Evolutionary conservation across 2,329 filamentous ascomycete genomes (phyloP), one percentile per base, ranked within the genome.

Genomic region (Hypocreales sp.): DNA sequence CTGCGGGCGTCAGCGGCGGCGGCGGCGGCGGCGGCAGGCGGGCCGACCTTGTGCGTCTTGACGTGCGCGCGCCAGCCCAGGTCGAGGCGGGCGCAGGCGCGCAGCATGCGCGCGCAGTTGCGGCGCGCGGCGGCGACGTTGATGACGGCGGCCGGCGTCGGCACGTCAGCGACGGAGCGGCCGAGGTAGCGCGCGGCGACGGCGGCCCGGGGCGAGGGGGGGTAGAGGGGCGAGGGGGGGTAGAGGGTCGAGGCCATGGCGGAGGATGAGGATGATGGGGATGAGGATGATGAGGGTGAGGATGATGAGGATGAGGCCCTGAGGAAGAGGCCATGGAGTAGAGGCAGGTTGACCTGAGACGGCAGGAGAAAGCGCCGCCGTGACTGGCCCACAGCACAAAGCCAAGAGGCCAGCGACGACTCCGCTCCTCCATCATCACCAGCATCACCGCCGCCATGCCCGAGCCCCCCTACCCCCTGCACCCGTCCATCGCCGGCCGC

Each of bases 11-110:
- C n/a, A n/a, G n/a, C n/a, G n/a, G n/a, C n/a, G n/a, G n/a, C n/a
- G n/a, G n/a, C n/a, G n/a, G n/a, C n/a, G n/a, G n/a, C n/a, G n/a
- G n/a, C n/a, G n/a, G n/a, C n/a, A n/a, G n/a, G n/a, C n/a, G n/a
- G n/a, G n/a, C n/a, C 17, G 9, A 76, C 77, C 58, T 90, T 90
- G 49, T 90, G 81, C 14, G 79, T 84, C 53, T 90, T 90, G 33
- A 87, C 71, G 47, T 90, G 81, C 2, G 77, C 74, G 32, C 81
- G 61, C 57, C 82, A 87, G 6, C 62, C 64, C 15, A 86, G 58
- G 0, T 62, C 58, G 10, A 86, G 51, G 26, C 54, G 52, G 22
- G 62, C 47, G 10, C 67, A 64, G 1, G 78, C 67, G 9, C 71
- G 57, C 6, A 83, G 64, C 78, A 90, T 86, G 20, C 68, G 59